These are phyloP conservation scores for Ogataea paradorogensis DNA, from an alignment of 805 yeast genomes.

Conservation along the genomic window DNA sequence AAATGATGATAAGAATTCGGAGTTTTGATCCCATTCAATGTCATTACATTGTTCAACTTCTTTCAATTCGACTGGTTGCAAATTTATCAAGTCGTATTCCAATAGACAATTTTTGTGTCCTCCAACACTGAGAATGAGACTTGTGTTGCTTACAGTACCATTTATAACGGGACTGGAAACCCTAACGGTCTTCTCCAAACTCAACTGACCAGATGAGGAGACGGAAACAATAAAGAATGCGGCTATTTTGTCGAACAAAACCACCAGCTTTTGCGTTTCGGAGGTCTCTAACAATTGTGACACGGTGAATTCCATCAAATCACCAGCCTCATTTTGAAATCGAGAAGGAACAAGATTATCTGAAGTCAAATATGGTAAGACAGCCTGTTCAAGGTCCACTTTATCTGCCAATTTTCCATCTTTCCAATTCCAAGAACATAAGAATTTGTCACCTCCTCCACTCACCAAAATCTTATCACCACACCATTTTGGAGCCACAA, in stretches of 20 bases:
- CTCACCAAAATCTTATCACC: slow-evolving; percentile 55
- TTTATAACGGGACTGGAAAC: slow-evolving; percentile 27
- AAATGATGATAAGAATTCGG: slow-evolving; percentile 51
- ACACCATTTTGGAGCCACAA: slow-evolving; percentile 53
- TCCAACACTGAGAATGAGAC: slow-evolving; percentile 28
- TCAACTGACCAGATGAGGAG: slow-evolving; percentile 29
- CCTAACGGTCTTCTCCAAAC: slow-evolving; percentile 33
- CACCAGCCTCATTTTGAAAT: slow-evolving; percentile 51
- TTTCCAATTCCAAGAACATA: slow-evolving; percentile 80
- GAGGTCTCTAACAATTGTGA: slow-evolving; percentile 33
- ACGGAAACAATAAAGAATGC: slow-evolving; percentile 39
- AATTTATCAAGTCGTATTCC: slow-evolving; percentile 26
- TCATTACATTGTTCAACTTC: slow-evolving; percentile 34
- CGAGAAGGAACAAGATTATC: slow-evolving; percentile 63
- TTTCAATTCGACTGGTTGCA: slow-evolving; percentile 24
- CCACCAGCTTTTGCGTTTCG: slow-evolving; percentile 34
- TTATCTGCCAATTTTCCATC: slow-evolving; percentile 40
- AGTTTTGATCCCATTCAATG: slow-evolving; percentile 35
- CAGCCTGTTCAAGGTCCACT: slow-evolving; percentile 36
- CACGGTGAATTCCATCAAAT: slow-evolving; percentile 51
- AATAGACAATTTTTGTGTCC: slow-evolving; percentile 21
- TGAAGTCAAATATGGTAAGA: slow-evolving; percentile 45
- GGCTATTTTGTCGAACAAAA: slow-evolving; percentile 47
- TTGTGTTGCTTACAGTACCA: slow-evolving; percentile 23
- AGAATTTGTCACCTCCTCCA: slow-evolving; percentile 86